These are phyloP conservation scores for Cynanchum wilfordii DNA, from an alignment of 257 asterid species.

Conservation along the genomic window DNA sequence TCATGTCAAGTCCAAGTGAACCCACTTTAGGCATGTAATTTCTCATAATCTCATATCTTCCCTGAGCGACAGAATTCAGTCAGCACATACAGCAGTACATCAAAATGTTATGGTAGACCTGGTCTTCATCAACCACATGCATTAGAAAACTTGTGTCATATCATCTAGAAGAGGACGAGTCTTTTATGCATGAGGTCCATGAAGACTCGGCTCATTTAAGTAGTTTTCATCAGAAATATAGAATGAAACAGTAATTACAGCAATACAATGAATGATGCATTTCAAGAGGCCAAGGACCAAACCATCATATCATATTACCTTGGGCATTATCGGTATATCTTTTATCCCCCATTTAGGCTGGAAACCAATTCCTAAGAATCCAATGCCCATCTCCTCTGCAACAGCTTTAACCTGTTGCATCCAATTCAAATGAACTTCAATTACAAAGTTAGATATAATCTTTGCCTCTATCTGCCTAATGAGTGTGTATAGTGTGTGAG, in stretches of 20 bases:
- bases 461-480: neutral
- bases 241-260: neutral
- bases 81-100: conserved; percentile 30
- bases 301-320: conserved; percentile 41
- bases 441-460: neutral
- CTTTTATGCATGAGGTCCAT: neutral
- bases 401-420: conserved; percentile 85
- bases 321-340: conserved; percentile 98
- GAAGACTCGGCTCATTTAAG: neutral
- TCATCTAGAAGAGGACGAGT: neutral
- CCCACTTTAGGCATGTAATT: conserved; percentile 99
- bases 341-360: conserved; percentile 90
- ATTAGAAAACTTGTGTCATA: neutral
- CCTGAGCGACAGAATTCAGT: conserved; percentile 51
- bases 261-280: neutral
- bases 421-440: conserved; percentile 7
- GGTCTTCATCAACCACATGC: neutral
- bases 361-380: conserved; percentile 89
- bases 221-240: conserved; percentile 3
- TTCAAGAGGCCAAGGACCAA: neutral
- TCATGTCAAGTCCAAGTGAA: conserved; percentile 92
- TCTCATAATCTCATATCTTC: conserved; percentile 82
- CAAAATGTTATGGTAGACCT: neutral
- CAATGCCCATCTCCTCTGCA: conserved; percentile 97
- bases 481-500: neutral